These are phyloP conservation scores for Trametes maxima DNA, from an alignment of 768 basidiomycete species.

Conservation along the genomic window DNA sequence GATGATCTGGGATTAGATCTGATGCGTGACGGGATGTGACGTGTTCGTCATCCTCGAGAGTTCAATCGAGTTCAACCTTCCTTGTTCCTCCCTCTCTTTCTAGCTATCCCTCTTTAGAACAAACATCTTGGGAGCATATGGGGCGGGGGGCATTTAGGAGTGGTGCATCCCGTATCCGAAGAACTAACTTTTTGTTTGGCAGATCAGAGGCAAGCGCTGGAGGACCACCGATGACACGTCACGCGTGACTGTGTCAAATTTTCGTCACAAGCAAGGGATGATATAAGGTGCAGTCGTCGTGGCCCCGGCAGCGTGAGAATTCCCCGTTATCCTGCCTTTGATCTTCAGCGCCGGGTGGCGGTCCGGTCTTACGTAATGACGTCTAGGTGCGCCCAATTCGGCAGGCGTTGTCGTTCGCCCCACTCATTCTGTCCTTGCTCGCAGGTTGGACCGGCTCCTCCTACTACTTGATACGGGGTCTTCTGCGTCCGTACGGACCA, in stretches of 20 bases:
- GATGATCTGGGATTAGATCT: conserved; percentile 13
- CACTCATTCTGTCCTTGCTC: conserved; percentile 2
- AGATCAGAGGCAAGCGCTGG: conserved; percentile 16
- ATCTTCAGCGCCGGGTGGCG: conserved; percentile 47
- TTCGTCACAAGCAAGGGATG: conserved; percentile 49
- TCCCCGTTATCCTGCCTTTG: conserved; percentile 46
- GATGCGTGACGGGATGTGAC: conserved; percentile 9
- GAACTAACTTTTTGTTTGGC: conserved; percentile 4
- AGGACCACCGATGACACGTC: conserved; percentile 28
- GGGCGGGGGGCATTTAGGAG: neutral
- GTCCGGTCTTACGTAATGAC: conserved; percentile 68
- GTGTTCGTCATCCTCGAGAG: neutral
- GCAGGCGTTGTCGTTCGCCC: conserved; percentile 18
- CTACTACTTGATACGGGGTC: conserved; percentile 95
- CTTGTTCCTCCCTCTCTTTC: neutral
- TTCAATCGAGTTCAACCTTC: neutral
- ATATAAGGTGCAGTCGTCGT: conserved; percentile 54
- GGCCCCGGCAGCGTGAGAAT: conserved; percentile 48
- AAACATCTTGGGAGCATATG: too few relatives aligned
- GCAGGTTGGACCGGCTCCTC: conserved; percentile 95
- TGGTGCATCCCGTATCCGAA: neutral
- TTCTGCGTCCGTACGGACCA: conserved; percentile 82
- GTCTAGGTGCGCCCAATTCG: conserved; percentile 55
- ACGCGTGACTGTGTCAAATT: conserved; percentile 44
- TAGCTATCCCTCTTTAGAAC: neutral